These are phyloP conservation scores for Pseudogymnoascus sp. DNA, from an alignment of 2,329 filamentous ascomycete species.

Conservation along the genomic window DNA sequence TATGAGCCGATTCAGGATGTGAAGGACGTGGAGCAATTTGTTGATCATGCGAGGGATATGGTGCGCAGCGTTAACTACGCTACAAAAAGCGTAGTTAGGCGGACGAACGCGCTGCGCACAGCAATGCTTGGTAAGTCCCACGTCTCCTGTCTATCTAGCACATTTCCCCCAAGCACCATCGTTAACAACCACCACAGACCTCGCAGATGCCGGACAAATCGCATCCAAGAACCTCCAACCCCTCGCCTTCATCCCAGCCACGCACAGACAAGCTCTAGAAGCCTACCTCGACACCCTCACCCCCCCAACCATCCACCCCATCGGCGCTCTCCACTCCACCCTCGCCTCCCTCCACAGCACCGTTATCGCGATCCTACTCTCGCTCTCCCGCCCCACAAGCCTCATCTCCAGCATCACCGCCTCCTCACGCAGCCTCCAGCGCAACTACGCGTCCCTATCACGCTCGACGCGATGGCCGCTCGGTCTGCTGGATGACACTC, in stretches of 20 bases:
- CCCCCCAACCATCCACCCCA: constrained; percentile 67
- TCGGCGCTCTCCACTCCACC: constrained; percentile 65
- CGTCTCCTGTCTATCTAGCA: neutral
- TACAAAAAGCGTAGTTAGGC: constrained; percentile 73
- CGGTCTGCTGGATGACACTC: constrained; percentile 77
- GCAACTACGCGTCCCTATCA: constrained; percentile 67
- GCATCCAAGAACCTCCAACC: constrained; percentile 47
- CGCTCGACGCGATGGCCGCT: constrained; percentile 75
- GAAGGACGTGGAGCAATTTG: constrained; percentile 86
- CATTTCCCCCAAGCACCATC: neutral
- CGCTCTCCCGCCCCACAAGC: constrained; percentile 71
- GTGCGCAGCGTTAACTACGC: constrained; percentile 78
- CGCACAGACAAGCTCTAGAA: constrained; percentile 65
- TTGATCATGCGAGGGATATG: constrained; percentile 84
- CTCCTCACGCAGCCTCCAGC: constrained; percentile 69
- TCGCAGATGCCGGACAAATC: constrained; percentile 58
- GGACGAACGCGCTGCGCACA: constrained; percentile 67
- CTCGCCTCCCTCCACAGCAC: constrained; percentile 78
- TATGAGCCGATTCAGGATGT: constrained; percentile 78
- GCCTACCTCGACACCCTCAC: constrained; percentile 61
- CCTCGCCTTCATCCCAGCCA: constrained; percentile 60
- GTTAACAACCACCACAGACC: constrained; percentile 45
- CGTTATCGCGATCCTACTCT: constrained; percentile 71
- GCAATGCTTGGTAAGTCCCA: constrained; percentile 49
- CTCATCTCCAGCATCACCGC: constrained; percentile 72